These are phyloP conservation scores for Heliosperma pusillum DNA, from an alignment of 148 eudicot genomes.

Conservation along the genomic window DNA sequence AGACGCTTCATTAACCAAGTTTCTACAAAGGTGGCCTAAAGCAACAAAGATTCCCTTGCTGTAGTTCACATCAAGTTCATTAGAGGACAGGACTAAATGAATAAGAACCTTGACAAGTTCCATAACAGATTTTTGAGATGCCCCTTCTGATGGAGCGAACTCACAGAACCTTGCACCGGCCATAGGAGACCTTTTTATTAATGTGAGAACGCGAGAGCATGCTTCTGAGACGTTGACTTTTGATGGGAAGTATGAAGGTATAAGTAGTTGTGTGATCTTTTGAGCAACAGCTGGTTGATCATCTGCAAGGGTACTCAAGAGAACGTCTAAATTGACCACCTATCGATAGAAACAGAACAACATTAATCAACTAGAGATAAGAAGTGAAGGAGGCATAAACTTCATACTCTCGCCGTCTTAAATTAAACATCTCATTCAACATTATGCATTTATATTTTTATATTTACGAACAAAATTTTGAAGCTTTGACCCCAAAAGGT, in stretches of 20 bases:
- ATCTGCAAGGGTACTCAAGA: constrained; percentile 62
- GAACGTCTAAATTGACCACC: constrained; percentile 64
- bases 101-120: constrained; percentile 55
- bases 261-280: constrained; percentile 73
- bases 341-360: constrained; percentile 21
- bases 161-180: constrained; percentile 97
- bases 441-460: neutral
- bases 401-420: neutral
- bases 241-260: constrained; percentile 89
- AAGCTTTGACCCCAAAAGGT: neutral
- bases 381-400: neutral
- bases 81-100: constrained; percentile 39
- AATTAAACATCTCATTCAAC: neutral
- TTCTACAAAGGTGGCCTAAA: constrained; percentile 54
- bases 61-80: constrained; percentile 35
- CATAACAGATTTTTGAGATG: constrained; percentile 60
- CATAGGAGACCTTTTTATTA: constrained; percentile 73
- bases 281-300: constrained; percentile 76
- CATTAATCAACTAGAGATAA: constrained; percentile 8
- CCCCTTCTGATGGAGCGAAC: constrained; percentile 72
- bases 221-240: constrained; percentile 66
- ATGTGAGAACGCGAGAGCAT: constrained; percentile 70
- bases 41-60: constrained; percentile 66
- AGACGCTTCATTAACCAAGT: constrained; percentile 46
- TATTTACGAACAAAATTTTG: neutral